Conservation (phyloP, 805 yeast species). For the Saccharomyces mikatae region DNA sequence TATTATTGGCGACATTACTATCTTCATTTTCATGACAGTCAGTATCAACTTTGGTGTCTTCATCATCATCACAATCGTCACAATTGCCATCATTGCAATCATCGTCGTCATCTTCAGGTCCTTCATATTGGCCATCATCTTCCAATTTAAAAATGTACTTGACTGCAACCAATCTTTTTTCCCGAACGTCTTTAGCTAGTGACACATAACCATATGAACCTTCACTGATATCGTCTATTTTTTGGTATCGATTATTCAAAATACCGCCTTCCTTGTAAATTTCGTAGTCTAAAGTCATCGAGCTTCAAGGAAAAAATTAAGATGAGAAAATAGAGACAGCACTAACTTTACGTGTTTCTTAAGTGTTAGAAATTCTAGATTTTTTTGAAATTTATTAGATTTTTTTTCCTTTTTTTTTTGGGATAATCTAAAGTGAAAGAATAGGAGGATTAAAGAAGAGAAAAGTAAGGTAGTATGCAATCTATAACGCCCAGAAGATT, state of each 20-base stretch:
- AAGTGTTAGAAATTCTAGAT: neutral
- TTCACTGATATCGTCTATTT: conserved; percentile 70
- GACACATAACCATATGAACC: conserved; percentile 93
- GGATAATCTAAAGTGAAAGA: neutral
- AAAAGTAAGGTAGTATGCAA: neutral
- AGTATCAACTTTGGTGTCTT: conserved; percentile 9
- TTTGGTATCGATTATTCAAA: conserved; percentile 55
- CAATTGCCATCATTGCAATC: conserved; percentile 15
- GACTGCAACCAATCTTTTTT: conserved; percentile 62
- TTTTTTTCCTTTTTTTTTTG: neutral
- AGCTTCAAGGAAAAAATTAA: neutral
- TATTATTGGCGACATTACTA: conserved; percentile 6
- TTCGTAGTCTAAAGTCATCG: conserved; percentile 31
- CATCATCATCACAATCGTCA: conserved; percentile 11
- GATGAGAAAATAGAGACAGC: neutral
- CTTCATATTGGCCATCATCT: conserved; percentile 12
- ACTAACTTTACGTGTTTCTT: neutral
- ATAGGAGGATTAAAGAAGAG: neutral
- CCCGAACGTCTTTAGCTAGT: conserved; percentile 60
- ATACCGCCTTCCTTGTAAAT: conserved; percentile 41
- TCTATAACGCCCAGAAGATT: neutral
- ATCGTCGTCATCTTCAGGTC: conserved; percentile 25
- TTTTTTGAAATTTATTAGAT: neutral
- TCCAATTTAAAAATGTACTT: conserved; percentile 68
- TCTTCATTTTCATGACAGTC: conserved; percentile 17